These are phyloP conservation scores for Xylaria cubensis DNA, from an alignment of 495 filamentous ascomycete species.

Conservation along the genomic window DNA sequence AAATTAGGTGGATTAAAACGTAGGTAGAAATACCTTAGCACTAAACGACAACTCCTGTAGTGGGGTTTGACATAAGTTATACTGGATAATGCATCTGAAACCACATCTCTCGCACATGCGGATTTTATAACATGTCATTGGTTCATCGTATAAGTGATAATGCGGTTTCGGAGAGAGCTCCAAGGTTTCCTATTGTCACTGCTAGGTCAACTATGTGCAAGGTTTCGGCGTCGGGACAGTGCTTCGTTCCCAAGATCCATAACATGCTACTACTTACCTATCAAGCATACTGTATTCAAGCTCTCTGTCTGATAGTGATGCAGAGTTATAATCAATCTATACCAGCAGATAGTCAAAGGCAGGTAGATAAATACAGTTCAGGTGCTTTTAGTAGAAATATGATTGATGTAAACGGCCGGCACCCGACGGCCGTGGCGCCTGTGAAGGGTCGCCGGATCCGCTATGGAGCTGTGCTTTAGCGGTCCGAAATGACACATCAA, in stretches of 20 bases:
- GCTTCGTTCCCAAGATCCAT: background rate
- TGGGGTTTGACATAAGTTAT: slow-evolving; percentile 10
- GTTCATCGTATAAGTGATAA: background rate
- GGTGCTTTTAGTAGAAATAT: background rate
- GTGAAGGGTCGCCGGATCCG: slow-evolving; percentile 32
- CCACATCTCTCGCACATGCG: slow-evolving; percentile 17
- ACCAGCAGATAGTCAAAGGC: background rate
- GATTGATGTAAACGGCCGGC: slow-evolving; percentile 15
- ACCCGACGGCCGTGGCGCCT: slow-evolving; percentile 25
- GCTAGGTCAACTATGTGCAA: background rate
- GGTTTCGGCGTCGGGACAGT: background rate
- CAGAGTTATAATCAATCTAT: background rate
- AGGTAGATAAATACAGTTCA: background rate
- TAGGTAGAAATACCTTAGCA: background rate
- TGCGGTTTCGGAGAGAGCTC: background rate
- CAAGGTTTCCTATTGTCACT: background rate
- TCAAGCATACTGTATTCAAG: background rate
- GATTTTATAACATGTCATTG: slow-evolving; percentile 12
- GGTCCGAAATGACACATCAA: slow-evolving; percentile 20
- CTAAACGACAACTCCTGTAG: background rate
- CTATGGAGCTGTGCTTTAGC: slow-evolving; percentile 33
- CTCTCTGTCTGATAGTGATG: background rate
- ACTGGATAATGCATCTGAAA: background rate
- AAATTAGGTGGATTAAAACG: background rate
- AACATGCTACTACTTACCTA: background rate